Percentiles rank a stretch among this genome's conserved stretches.
phyloP scores from a whole-genome alignment of 306 rosid species.

The Sindora glabra region DNA sequence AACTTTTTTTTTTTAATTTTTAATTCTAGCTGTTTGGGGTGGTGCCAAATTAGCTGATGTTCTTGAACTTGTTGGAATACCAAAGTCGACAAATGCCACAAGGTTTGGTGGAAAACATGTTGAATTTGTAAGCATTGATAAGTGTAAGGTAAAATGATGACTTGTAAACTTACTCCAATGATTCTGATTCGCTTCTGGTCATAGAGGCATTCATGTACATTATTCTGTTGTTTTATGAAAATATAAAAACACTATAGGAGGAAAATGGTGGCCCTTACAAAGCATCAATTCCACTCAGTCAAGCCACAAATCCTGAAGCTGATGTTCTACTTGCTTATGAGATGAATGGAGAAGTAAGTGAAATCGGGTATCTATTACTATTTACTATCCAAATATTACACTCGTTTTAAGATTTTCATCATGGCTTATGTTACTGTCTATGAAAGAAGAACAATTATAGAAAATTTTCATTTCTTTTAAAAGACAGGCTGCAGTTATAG shows the following conservation, averaged over 20 bases:
- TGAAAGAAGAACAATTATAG: too few species aligned
- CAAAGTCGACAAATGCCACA: conserved; percentile 50
- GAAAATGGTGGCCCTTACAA: conserved; percentile 97
- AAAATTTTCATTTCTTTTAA: too few species aligned
- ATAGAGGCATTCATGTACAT: neutral
- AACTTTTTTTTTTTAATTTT: neutral
- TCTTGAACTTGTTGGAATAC: conserved; percentile 80
- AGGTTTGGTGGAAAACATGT: conserved; percentile 81
- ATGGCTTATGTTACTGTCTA: too few species aligned
- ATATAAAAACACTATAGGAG: conserved; percentile 40
- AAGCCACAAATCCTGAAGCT: conserved; percentile 87
- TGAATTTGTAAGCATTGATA: conserved; percentile 85
- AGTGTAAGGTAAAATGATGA: conserved; percentile 66
- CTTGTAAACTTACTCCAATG: neutral
- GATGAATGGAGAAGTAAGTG: conserved; percentile 92
- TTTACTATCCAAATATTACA: neutral
- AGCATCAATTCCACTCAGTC: conserved; percentile 87
- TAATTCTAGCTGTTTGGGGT: conserved; percentile 86
- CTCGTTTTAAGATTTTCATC: too few species aligned
- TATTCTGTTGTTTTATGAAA: conserved; percentile 6
- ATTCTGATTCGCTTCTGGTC: neutral
- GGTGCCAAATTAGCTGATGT: conserved; percentile 87
- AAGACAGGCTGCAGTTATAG: too few species aligned
- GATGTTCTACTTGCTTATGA: conserved; percentile 95
- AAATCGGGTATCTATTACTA: neutral